phyloP scores from a whole-genome alignment of 768 basidiomycete genomes.

The Leucocoprinus leucothites region DNA sequence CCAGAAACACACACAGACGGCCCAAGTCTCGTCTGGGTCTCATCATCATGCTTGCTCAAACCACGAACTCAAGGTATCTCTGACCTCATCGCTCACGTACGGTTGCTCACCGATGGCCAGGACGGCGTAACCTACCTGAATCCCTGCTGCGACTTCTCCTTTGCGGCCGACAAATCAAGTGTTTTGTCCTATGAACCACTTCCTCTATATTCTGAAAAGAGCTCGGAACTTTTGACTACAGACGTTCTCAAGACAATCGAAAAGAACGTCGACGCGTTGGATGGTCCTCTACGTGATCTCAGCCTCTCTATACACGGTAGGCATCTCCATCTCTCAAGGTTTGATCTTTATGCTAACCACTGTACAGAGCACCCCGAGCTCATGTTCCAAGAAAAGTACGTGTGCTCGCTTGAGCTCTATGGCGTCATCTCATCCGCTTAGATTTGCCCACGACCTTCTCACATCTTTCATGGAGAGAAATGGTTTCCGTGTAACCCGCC shows the following conservation, averaged over 20 bases:
- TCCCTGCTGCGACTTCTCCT: constrained; percentile 44
- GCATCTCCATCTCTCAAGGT: constrained; percentile 14
- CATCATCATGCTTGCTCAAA: not conserved
- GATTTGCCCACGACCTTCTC: constrained; percentile 70
- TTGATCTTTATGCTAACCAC: constrained; percentile 5
- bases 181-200: constrained; percentile 28
- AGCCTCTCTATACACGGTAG: constrained; percentile 74
- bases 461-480: constrained; percentile 63
- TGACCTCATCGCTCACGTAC: not conserved
- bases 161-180: constrained; percentile 24
- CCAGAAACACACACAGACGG: constrained; percentile 14
- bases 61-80: not conserved
- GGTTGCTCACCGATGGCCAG: constrained; percentile 1
- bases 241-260: constrained; percentile 56
- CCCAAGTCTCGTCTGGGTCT: constrained; percentile 7
- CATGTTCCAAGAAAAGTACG: constrained; percentile 61
- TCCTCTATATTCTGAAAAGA: constrained; percentile 36
- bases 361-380: constrained; percentile 61
- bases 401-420: constrained; percentile 9
- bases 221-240: constrained; percentile 18
- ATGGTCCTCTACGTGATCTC: constrained; percentile 52
- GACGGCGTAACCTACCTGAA: constrained; percentile 29
- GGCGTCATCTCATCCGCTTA: constrained; percentile 22
- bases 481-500: constrained; percentile 68
- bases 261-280: constrained; percentile 46